Base-by-base conservation (phyloP, 345 rosid species). In the Populus euphratica region DNA sequence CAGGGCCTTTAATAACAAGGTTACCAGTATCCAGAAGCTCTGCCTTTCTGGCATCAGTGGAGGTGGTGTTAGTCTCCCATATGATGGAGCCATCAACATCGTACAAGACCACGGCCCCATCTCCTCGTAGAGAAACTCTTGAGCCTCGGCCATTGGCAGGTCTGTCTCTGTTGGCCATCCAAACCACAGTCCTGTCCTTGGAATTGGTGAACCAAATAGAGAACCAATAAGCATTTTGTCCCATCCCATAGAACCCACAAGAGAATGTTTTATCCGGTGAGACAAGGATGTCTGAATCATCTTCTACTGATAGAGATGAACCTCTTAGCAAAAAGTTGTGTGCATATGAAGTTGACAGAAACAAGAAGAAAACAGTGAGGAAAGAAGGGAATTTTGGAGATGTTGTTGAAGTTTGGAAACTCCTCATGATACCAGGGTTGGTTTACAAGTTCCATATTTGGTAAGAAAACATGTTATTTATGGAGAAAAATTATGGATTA, bases 201-300 rank as follows among this genome's bases (percentile, higher is more conserved):
- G 69, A 29, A 65, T 29, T 16, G 20, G 12, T 74, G 80, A 82
- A 68, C 87, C 87, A 85, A 21, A 77, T 35, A 6, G 83, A 73
- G 21, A 76, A 81, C 73, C 75, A 77, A 31, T 25, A 50, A 41
- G 85, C 78, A 23, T 85, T 83, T 20, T 29, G 47, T 63, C 78
- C 71, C 8, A 59, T 12, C 12, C 76, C 61, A 59, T 84, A 81
- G 77, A 89, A 85, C 23, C 92, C 90, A 79, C 88, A 84, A 10
- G 82, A 74, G 78, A 86, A 87, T 17, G 88, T 81, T 54, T 61
- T 73, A 23, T 84, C 78, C 10, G 76, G 78, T 35, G 89, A 87
- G 10, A 33, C 39, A 11, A 86, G 73, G 21, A 77, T 47, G 78
- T 80, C 81, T 8, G 69, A 50, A 39, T 73, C 68, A 25, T 83